Evolutionary conservation across 495 filamentous ascomycete genomes (phyloP).

Genomic region (Penicillium argentinense): DNA sequence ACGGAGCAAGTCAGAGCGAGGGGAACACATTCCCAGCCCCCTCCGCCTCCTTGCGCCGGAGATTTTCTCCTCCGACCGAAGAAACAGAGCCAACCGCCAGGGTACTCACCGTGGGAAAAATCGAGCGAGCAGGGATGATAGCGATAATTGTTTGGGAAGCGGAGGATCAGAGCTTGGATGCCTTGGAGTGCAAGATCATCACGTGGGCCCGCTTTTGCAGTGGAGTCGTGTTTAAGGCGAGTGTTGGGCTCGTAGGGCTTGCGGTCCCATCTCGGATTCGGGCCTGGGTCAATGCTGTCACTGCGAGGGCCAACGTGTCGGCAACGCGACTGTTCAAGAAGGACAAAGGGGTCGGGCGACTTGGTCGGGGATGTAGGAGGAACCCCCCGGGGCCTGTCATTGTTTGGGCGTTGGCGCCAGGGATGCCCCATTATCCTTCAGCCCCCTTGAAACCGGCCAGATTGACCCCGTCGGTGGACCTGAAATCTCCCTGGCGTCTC

Average conservation of each 20-base stretch:
- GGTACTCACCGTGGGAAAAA: slow-evolving; percentile 7
- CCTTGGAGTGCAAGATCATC: slow-evolving; percentile 7
- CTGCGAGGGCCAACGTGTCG: too few relatives aligned
- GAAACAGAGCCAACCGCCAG: not conserved
- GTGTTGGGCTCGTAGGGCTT: not conserved
- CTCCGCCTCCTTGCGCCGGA: slow-evolving; percentile 15
- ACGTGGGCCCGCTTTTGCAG: slow-evolving; percentile 17
- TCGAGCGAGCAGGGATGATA: slow-evolving; percentile 6
- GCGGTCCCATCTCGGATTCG: too few relatives aligned
- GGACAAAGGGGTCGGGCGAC: not conserved
- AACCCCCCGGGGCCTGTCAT: not conserved
- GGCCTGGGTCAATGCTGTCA: too few relatives aligned
- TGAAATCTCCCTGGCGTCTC: not conserved
- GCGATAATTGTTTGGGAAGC: slow-evolving; percentile 2
- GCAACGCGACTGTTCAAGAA: too few relatives aligned
- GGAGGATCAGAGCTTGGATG: slow-evolving; percentile 9
- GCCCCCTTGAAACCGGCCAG: slow-evolving; percentile 6
- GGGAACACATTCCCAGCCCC: slow-evolving; percentile 6
- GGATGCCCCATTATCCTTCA: slow-evolving; percentile 2
- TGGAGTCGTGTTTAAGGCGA: slow-evolving; percentile 2
- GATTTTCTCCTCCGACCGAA: not conserved
- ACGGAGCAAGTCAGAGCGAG: slow-evolving; percentile 16
- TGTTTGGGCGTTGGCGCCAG: not conserved
- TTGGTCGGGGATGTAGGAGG: not conserved
- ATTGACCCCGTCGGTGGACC: not conserved